Percentiles rank a stretch among this genome's conserved stretches.
These are phyloP conservation scores for Aspergillus conjunctus DNA, from an alignment of 495 filamentous ascomycete species.

Conservation along the genomic window DNA sequence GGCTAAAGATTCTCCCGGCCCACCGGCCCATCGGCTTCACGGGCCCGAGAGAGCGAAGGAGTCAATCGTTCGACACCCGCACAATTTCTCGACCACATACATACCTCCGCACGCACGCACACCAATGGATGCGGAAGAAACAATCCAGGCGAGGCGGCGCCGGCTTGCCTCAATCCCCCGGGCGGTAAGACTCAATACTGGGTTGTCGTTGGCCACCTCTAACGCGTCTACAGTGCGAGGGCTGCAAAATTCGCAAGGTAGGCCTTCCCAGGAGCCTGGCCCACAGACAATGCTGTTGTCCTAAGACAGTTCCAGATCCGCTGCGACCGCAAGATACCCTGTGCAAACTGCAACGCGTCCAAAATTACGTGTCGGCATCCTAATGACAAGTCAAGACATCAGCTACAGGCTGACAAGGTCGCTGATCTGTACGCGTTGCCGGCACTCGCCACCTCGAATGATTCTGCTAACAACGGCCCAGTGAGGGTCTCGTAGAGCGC, in stretches of 20 bases:
- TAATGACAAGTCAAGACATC: constrained; percentile 8
- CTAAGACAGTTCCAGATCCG: constrained; percentile 9
- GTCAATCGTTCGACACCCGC: not conserved
- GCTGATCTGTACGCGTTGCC: constrained; percentile 10
- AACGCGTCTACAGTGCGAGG: constrained; percentile 6
- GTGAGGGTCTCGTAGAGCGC: constrained; percentile 7
- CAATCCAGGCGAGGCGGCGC: constrained; percentile 11
- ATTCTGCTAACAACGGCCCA: not conserved
- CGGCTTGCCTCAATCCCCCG: constrained; percentile 3
- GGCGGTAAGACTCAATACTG: constrained; percentile 1
- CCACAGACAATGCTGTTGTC: not conserved
- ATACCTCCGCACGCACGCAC: not conserved
- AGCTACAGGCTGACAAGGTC: constrained; percentile 7
- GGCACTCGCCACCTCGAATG: not conserved
- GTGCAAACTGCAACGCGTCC: constrained; percentile 8
- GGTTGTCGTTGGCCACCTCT: constrained; percentile 3
- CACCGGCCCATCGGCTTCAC: not conserved
- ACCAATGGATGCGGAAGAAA: constrained; percentile 4
- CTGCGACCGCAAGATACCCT: constrained; percentile 16
- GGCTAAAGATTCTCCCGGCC: not conserved
- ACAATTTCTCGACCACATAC: not conserved
- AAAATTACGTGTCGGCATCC: constrained; percentile 15
- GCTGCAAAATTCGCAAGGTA: constrained; percentile 18
- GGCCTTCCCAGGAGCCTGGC: not conserved
- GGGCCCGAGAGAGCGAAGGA: constrained; percentile 1